A percentile compares a stretch with the other conserved stretches of the same genome.
phyloP scores from a whole-genome alignment of 345 rosid species.

The Mercurialis annua region DNA sequence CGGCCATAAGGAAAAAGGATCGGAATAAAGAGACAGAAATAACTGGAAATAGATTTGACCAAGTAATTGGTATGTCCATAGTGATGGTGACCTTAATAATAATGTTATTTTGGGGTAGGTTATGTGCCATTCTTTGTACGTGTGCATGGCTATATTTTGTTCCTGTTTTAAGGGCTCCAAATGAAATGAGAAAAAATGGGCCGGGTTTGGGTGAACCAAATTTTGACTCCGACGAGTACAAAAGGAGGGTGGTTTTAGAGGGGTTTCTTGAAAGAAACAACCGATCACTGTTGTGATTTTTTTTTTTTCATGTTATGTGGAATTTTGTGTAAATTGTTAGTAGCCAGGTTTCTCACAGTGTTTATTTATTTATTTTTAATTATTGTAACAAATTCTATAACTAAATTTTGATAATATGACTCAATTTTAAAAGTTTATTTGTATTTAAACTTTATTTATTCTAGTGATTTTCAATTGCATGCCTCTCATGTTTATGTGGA shows the following conservation, averaged over 20 bases:
- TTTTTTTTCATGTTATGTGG: neutral
- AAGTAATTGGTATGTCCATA: constrained; percentile 52
- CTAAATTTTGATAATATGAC: too few species aligned
- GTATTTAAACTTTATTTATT: too few species aligned
- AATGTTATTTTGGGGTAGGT: constrained; percentile 21
- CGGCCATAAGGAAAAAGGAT: neutral
- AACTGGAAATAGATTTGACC: constrained; percentile 25
- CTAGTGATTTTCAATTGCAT: too few species aligned
- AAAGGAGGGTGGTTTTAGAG: constrained; percentile 63
- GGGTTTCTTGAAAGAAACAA: constrained; percentile 66
- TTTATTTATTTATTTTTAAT: too few species aligned
- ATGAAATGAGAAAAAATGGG: neutral
- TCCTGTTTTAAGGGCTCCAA: constrained; percentile 30
- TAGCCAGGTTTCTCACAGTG: too few species aligned
- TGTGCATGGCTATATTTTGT: constrained; percentile 31
- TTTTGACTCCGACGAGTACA: constrained; percentile 45
- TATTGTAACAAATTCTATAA: too few species aligned
- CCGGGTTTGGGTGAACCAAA: constrained; percentile 17
- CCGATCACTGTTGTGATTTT: constrained; percentile 18
- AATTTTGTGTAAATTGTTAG: neutral
- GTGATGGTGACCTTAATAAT: constrained; percentile 29
- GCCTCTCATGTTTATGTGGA: too few species aligned
- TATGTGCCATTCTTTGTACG: constrained; percentile 31
- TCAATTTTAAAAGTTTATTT: too few species aligned
- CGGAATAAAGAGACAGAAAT: neutral